A percentile compares a stretch with the other conserved stretches of the same genome.
phyloP scores from a whole-genome alignment of 179 eudicot species.

The Patellifolia procumbens region DNA sequence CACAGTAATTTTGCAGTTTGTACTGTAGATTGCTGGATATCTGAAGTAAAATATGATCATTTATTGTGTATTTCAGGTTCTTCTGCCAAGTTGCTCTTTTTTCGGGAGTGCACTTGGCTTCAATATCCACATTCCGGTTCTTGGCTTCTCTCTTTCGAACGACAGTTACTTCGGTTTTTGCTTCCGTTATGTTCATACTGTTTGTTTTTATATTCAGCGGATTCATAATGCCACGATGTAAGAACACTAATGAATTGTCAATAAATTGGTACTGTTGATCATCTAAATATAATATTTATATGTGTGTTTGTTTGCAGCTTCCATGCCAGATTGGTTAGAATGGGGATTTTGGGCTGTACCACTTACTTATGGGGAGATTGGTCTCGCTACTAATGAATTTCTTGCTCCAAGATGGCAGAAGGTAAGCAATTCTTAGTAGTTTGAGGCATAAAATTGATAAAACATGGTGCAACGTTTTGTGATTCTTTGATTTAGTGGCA shows the following conservation, averaged over 20 bases:
- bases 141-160: constrained; percentile 67
- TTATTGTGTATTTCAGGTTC: constrained; percentile 53
- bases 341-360: constrained; percentile 88
- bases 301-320: constrained; percentile 45
- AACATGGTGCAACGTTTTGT: constrained; percentile 3
- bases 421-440: constrained; percentile 35
- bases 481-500: background rate
- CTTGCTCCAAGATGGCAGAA: constrained; percentile 79
- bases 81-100: constrained; percentile 64
- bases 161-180: constrained; percentile 45
- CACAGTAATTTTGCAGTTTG: background rate
- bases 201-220: constrained; percentile 63
- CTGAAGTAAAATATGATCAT: background rate
- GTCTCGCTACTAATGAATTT: constrained; percentile 74
- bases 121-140: constrained; percentile 70
- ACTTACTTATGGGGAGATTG: constrained; percentile 74
- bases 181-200: constrained; percentile 45
- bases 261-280: background rate
- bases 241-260: constrained; percentile 23
- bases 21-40: background rate
- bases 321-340: constrained; percentile 79
- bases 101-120: constrained; percentile 58
- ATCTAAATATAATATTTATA: background rate
- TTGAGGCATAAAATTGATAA: background rate
- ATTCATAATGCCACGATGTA: constrained; percentile 72